Evolutionary conservation across 2,329 filamentous ascomycete genomes (phyloP).

Genomic region (Pleochaeta shiraiana): DNA sequence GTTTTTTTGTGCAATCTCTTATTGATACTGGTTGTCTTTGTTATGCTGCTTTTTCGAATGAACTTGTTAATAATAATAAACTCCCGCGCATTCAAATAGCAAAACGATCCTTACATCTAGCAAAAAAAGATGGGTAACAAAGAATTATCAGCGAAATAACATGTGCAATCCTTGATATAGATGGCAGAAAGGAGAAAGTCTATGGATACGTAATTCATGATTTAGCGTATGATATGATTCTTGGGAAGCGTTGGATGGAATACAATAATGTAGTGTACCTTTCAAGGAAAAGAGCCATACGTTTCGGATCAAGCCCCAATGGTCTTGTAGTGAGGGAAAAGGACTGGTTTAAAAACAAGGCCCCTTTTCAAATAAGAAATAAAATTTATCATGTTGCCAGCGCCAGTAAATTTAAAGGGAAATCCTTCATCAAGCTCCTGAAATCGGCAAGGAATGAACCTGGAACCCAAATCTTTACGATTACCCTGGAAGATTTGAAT

Average conservation of each 20-base stretch:
- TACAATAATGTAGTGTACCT: background rate
- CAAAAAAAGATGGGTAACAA: background rate
- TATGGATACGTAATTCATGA: constrained; percentile 2
- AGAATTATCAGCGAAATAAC: background rate
- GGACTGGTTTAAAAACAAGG: background rate
- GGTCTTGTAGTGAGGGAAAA: background rate
- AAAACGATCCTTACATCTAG: background rate
- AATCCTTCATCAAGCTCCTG: background rate
- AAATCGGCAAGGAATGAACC: background rate
- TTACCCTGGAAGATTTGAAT: no score
- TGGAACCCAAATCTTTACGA: background rate
- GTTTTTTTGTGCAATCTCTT: background rate
- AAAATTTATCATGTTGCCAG: background rate
- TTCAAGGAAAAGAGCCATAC: background rate
- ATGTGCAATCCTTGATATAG: background rate
- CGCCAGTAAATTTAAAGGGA: background rate
- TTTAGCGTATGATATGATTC: background rate
- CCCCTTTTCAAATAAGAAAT: background rate
- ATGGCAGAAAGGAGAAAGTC: constrained; percentile 1
- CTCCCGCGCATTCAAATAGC: background rate
- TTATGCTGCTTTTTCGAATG: background rate
- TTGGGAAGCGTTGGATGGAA: constrained; percentile 3
- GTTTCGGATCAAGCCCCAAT: background rate
- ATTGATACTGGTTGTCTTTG: constrained; percentile 1
- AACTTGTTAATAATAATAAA: background rate